phyloP scores from a whole-genome alignment of 176 grass and related monocot genomes.

The Oryza glumipatula region DNA sequence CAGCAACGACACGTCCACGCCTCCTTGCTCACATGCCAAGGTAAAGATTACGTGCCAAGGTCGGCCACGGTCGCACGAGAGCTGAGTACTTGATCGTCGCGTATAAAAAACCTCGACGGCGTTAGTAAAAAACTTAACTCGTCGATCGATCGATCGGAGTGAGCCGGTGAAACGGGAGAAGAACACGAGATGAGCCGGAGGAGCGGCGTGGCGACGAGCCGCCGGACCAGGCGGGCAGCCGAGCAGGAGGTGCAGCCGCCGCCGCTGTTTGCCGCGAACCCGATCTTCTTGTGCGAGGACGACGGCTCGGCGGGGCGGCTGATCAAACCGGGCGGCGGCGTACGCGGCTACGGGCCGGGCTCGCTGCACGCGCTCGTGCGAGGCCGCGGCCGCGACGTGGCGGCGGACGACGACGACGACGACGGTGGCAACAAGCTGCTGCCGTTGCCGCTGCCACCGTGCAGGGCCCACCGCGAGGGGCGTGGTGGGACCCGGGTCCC shows the following conservation, averaged over 20 bases:
- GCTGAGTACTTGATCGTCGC: not conserved
- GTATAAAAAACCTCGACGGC: conserved; percentile 16
- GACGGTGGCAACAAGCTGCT: not conserved
- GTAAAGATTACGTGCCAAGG: not conserved
- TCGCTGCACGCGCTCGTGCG: conserved; percentile 8
- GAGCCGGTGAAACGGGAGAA: no score
- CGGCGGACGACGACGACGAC: not conserved
- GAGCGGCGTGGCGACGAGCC: not conserved
- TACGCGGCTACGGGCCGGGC: not conserved
- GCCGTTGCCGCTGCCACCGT: conserved; percentile 38
- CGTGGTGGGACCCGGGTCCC: not conserved
- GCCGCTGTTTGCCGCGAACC: not conserved
- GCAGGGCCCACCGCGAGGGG: not conserved
- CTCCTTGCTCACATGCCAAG: conserved; percentile 43
- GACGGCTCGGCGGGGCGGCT: not conserved
- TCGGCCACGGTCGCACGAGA: not conserved
- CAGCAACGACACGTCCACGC: conserved; percentile 48
- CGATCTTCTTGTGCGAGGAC: conserved; percentile 27
- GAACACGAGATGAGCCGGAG: not conserved
- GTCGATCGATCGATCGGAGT: not conserved
- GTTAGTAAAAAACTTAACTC: not conserved
- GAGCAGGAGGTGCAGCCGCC: no score
- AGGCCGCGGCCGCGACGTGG: conserved; percentile 1
- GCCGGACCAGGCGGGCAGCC: not conserved
- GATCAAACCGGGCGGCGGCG: not conserved